A percentile compares a stretch with the other conserved stretches of the same genome.
Conservation (phyloP, 257 asterid genomes). For the Solanum peruvianum region DNA sequence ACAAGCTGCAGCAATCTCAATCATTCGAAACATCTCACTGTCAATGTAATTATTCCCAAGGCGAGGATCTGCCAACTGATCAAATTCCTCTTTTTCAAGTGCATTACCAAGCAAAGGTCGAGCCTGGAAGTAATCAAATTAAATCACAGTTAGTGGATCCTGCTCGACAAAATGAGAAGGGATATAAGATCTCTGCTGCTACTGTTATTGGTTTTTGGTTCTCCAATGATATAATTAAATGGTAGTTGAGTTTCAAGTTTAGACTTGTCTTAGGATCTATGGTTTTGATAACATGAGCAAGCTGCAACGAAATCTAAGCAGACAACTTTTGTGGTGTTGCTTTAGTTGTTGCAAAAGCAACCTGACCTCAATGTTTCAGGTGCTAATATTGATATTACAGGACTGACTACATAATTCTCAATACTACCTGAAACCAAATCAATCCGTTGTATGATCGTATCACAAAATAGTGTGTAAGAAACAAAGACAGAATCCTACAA, state of each 20-base stretch:
- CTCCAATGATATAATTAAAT: not conserved
- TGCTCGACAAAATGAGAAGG: not conserved
- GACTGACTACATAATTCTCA: not conserved
- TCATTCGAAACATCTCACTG: slow-evolving; percentile 53
- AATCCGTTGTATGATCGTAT: not conserved
- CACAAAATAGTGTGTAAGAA: not conserved
- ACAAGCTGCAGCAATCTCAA: slow-evolving; percentile 91
- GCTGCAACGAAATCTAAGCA: not conserved
- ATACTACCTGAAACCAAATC: not conserved
- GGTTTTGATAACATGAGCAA: not conserved
- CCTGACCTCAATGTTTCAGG: not conserved
- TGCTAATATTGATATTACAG: not conserved
- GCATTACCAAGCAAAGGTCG: slow-evolving; percentile 75
- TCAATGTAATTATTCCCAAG: slow-evolving; percentile 46
- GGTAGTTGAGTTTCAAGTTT: not conserved
- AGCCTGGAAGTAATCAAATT: slow-evolving; percentile 39
- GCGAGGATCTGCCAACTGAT: slow-evolving; percentile 58
- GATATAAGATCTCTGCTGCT: not conserved
- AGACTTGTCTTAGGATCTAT: not conserved
- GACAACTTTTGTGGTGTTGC: not conserved
- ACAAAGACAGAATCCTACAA: not conserved
- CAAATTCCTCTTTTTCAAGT: slow-evolving; percentile 48
- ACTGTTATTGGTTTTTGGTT: not conserved
- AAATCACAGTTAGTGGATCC: not conserved
- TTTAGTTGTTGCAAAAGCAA: not conserved